These are phyloP conservation scores for Lentinula sp. DNA, from an alignment of 768 basidiomycete genomes.

Conservation along the genomic window DNA sequence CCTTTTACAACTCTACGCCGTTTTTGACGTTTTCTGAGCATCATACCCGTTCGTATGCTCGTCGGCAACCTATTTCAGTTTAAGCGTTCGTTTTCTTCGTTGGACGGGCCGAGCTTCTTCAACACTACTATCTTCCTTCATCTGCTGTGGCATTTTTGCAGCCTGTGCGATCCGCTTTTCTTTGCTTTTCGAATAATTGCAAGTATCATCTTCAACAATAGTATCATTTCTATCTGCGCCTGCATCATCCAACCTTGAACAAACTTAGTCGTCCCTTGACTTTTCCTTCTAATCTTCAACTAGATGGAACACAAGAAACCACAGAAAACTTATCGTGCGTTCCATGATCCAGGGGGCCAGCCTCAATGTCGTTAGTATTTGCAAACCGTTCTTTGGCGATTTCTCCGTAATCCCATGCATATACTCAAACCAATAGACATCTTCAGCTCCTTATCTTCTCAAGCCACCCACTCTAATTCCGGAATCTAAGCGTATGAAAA, in stretches of 20 bases:
- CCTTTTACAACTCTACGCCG: too few relatives aligned
- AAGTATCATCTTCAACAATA: too few relatives aligned
- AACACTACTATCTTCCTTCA: too few relatives aligned
- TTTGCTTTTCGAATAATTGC: too few relatives aligned
- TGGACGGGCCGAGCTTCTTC: too few relatives aligned
- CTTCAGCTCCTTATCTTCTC: constrained; percentile 40
- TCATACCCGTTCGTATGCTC: too few relatives aligned
- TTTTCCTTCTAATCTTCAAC: background rate
- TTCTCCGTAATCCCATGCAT: background rate
- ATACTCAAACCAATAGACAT: constrained; percentile 26
- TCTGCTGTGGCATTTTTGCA: too few relatives aligned
- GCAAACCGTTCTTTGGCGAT: background rate
- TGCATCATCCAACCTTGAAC: constrained; percentile 21
- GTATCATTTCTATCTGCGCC: too few relatives aligned
- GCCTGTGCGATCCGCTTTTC: too few relatives aligned
- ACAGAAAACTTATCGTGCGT: constrained; percentile 44
- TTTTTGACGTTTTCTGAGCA: too few relatives aligned
- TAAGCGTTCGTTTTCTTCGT: too few relatives aligned
- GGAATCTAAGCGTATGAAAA: constrained; percentile 28
- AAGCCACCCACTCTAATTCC: constrained; percentile 37
- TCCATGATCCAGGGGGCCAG: constrained; percentile 48
- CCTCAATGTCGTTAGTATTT: constrained; percentile 48
- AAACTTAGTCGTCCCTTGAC: constrained; percentile 31
- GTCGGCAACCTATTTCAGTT: too few relatives aligned
- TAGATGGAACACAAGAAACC: constrained; percentile 28